Conservation (phyloP, 2,329 filamentous ascomycete species). For the Aspergillus vadensis region DNA sequence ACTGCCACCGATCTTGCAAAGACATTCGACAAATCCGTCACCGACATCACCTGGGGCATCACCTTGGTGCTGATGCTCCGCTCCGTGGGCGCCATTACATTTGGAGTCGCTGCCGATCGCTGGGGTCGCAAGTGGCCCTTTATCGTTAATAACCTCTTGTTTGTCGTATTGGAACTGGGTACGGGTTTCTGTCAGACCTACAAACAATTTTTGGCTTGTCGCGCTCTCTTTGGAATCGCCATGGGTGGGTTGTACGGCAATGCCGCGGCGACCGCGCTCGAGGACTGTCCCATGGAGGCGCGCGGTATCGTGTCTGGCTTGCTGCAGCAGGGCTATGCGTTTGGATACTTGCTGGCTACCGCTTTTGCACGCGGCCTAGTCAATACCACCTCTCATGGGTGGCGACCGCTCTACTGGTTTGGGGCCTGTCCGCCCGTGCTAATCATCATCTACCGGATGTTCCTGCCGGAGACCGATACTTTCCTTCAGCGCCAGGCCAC, state of each 20-base stretch:
- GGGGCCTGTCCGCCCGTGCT: slow-evolving; percentile 76
- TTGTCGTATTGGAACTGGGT: slow-evolving; percentile 62
- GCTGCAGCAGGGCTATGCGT: slow-evolving; percentile 65
- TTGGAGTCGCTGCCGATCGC: slow-evolving; percentile 55
- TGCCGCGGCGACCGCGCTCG: slow-evolving; percentile 62
- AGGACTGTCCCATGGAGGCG: slow-evolving; percentile 62
- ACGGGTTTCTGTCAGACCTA: slow-evolving; percentile 63
- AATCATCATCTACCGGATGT: slow-evolving; percentile 76
- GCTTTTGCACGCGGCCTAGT: slow-evolving; percentile 54
- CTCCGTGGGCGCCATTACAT: slow-evolving; percentile 60
- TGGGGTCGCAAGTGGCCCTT: slow-evolving; percentile 63
- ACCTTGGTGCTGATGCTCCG: slow-evolving; percentile 63
- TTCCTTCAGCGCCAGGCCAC: slow-evolving; percentile 68
- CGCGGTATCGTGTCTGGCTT: slow-evolving; percentile 63
- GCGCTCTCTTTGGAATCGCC: slow-evolving; percentile 64
- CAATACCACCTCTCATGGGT: slow-evolving; percentile 74
- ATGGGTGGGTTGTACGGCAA: slow-evolving; percentile 67
- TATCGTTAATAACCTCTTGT: slow-evolving; percentile 62
- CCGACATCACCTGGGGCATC: slow-evolving; percentile 63
- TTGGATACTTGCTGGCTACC: slow-evolving; percentile 64
- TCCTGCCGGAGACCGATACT: slow-evolving; percentile 75
- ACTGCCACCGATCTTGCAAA: slow-evolving; percentile 57
- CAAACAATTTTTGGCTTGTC: slow-evolving; percentile 59
- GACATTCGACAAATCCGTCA: slow-evolving; percentile 56
- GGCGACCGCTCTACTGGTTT: slow-evolving; percentile 89